Evolutionary conservation across 2,329 filamentous ascomycete species (phyloP), one percentile per base, ranked within the genome.

Genomic region (Fusarium falciforme): DNA sequence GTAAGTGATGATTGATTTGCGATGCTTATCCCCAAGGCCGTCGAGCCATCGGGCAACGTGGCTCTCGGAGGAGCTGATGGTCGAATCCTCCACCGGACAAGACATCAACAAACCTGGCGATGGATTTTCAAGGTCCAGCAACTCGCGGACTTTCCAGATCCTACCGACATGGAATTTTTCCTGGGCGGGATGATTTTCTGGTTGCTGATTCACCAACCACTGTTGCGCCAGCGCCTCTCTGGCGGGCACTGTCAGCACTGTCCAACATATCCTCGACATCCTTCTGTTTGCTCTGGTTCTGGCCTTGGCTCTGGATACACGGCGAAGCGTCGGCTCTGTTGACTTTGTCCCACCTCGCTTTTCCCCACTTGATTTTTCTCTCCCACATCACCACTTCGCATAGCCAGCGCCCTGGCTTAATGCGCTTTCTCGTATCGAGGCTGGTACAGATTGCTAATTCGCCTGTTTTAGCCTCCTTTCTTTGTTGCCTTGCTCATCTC

Each of bases 401-500:
- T 40, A 59, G 38, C 22, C 44, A 27, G 27, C 20, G 7, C 9
- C 22, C 44, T 44, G 5, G 36, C 49, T 27, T 35, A 16, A 36
- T 25, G 33, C 25, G 38, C 40, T 20, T 14, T 20, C 36, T 52
- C 11, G 33, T 20, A 22, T 44, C 55, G 57, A 9, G 52, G 16
- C 52, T 31, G 31, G 42, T 27, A 12, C 38, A 38, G 38, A 11
- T 75, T 31, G 63, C 72, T 76, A 55, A 73, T 29, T 40, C 33
- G 33, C 42, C 40, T 25, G 36, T 7, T 42, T 52, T 64, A 71
- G 76, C 60, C 68, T 63, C 66, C 36, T 66, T 65, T 74, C 58
- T 52, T 66, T 49, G 75, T 76, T 74, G 68, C 72, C 58, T 71
- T 63, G 73, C 74, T 73, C 61, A 36, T 44, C 70, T 58, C 58